Evolutionary conservation across 2,329 filamentous ascomycete species (phyloP).

Genomic region (Calonectria pseudoreteaudii): DNA sequence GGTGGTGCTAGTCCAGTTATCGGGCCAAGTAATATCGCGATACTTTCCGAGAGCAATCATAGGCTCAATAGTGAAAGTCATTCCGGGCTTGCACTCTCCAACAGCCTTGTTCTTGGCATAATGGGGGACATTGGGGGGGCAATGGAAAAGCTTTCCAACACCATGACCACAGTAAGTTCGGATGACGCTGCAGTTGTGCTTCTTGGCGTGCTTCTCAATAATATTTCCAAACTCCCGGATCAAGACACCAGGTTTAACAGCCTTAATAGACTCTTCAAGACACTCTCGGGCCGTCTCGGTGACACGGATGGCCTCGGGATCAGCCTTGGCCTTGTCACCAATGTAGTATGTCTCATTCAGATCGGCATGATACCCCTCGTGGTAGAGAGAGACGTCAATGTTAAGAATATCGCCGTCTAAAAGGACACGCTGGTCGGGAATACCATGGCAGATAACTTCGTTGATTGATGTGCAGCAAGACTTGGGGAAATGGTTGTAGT

Average conservation of each 20-base stretch:
- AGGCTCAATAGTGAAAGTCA: conserved; percentile 99
- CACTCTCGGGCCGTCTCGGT: conserved; percentile 92
- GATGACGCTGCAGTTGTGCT: conserved; percentile 87
- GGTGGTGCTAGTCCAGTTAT: conserved; percentile 98
- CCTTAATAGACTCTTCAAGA: conserved; percentile 88
- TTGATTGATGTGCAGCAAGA: conserved; percentile 97
- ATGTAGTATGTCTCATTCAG: conserved; percentile 99
- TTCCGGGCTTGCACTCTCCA: conserved; percentile 91
- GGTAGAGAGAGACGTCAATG: conserved; percentile 94
- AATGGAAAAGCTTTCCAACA: conserved; percentile 94
- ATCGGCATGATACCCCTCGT: conserved; percentile 95
- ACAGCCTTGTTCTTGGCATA: conserved; percentile 99
- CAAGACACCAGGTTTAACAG: conserved; percentile 92
- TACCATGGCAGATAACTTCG: conserved; percentile 98
- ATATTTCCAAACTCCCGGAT: conserved; percentile 94
- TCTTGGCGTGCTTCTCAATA: conserved; percentile 96
- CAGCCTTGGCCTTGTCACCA: conserved; percentile 84
- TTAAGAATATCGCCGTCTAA: conserved; percentile 97
- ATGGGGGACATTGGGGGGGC: conserved; percentile 92
- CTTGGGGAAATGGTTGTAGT: conserved; percentile 97
- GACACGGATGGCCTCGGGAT: conserved; percentile 89
- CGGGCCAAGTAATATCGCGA: conserved; percentile 95
- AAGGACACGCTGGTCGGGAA: conserved; percentile 89
- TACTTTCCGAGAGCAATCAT: conserved; percentile 97
- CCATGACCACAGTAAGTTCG: conserved; percentile 97